Base-by-base conservation (phyloP, 202 grass and related monocot genomes). In the Eragrostis tef region DNA sequence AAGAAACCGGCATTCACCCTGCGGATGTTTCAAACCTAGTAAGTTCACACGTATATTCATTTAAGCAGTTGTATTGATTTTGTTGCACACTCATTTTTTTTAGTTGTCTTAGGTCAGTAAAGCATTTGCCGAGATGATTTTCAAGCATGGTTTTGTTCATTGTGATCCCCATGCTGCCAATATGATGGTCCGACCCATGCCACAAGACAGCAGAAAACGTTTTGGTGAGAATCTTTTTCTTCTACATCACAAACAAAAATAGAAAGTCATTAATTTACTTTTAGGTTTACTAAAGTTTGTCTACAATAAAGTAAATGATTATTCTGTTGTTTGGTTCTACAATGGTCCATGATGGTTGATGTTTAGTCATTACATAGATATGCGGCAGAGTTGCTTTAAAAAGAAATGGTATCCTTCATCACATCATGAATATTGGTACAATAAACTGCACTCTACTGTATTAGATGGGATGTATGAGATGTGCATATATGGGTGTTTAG, bases 121-220 rank as follows among this genome's bases (percentile, higher is more conserved):
- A 69, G 86, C 88, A 78, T 98, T 98, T 93, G 84, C 95, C 46
- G 92, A 98, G 84, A 98, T 98, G 95, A 98, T 87, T 81, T 98
- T 93, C 85, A 98, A 98, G 90, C 95, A 98, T 86, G 95, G 95
- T 69, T 98, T 98, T 77, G 92, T 98, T 87, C 95, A 98, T 76
- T 98, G 95, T 79, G 95, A 98, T 77, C 95, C 95, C 11, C 95
- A 98, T 88, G 90, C 95, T 83, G 95, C 95, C 70, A 98, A 98
- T 78, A 91, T 98, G 95, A 98, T 98, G 95, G 80, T 94, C 72
- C 87, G 92, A 36, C 80, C 92, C 77, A 89, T 98, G 74, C 81
- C 84, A 77, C 46, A 90, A 59, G 87, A 84, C 53, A 89, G 73
- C 64, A 79, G 79, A 53, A 91, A 87, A 69, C 26, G 29, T 72